A percentile compares a stretch with the other conserved stretches of the same genome.
Conservation (phyloP, 371 early-diverging fungal species). For the Rhizomucor pusillus region DNA sequence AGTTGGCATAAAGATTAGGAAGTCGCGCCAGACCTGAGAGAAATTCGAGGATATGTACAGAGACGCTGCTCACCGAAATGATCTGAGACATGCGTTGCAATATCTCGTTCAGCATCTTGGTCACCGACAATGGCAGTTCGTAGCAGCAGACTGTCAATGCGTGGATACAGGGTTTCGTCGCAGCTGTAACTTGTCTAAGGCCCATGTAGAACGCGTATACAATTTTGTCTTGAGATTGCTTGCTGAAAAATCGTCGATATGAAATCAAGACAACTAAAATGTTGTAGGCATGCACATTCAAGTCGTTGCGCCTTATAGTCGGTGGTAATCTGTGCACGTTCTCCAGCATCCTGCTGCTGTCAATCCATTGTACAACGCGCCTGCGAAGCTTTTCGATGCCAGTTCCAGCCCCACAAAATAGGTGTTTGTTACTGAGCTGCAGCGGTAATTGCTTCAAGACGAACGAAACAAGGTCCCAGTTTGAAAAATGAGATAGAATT, state of each 20-base stretch:
- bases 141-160: conserved; percentile 78
- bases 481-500: conserved; percentile 60
- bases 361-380: conserved; percentile 52
- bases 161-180: conserved; percentile 81
- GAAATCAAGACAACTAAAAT: conserved; percentile 70
- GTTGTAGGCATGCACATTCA: conserved; percentile 65
- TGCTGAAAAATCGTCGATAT: conserved; percentile 71
- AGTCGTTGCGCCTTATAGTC: conserved; percentile 57
- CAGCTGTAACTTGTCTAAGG: conserved; percentile 68
- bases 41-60: conserved; percentile 89
- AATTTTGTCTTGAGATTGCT: conserved; percentile 71
- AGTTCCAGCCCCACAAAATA: conserved; percentile 61
- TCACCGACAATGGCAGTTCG: conserved; percentile 78
- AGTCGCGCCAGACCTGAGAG: conserved; percentile 79
- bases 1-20: conserved; percentile 80
- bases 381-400: conserved; percentile 53
- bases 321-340: conserved; percentile 53
- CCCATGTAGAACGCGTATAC: conserved; percentile 79
- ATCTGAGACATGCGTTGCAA: conserved; percentile 79
- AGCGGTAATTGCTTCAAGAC: conserved; percentile 62
- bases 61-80: conserved; percentile 77
- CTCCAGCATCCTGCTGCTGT: conserved; percentile 52
- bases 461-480: conserved; percentile 63
- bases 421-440: conserved; percentile 72
- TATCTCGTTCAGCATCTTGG: conserved; percentile 72